Evolutionary conservation across 306 rosid species (phyloP).

Genomic region (Astragalus membranaceus): DNA sequence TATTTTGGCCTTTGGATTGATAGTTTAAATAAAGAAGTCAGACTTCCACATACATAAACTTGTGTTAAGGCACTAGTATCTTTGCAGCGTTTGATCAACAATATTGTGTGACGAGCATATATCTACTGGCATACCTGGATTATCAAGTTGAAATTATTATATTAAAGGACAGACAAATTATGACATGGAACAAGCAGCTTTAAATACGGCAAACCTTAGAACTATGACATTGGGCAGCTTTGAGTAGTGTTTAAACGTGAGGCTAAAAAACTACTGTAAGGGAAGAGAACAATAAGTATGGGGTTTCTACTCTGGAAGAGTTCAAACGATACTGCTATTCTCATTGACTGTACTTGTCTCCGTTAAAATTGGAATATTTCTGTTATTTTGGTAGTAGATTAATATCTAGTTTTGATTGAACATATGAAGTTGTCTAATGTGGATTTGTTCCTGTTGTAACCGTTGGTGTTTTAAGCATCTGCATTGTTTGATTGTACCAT

Average conservation of each 20-base stretch:
- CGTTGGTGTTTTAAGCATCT: not conserved
- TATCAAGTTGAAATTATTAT: not conserved
- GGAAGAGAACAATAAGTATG: not conserved
- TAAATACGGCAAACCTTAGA: not conserved
- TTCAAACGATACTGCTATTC: not conserved
- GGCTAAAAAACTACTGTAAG: not conserved
- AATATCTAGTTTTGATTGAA: not conserved
- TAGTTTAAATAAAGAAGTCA: constrained; percentile 10
- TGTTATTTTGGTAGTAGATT: not conserved
- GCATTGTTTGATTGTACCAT: not conserved
- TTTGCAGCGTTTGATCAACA: not conserved
- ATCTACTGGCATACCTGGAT: not conserved
- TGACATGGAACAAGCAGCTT: not conserved
- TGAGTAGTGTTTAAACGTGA: not conserved
- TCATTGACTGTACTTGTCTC: constrained; percentile 1
- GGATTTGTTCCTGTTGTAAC: not conserved
- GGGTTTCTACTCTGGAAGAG: not conserved
- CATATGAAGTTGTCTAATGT: not conserved
- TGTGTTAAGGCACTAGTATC: not conserved
- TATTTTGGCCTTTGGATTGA: not conserved
- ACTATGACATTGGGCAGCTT: not conserved
- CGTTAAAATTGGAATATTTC: not conserved
- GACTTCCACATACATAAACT: not conserved
- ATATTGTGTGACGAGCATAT: not conserved
- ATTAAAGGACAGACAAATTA: not conserved